phyloP scores from a whole-genome alignment of 2,329 filamentous ascomycete species.

The Colletotrichum orbiculare region DNA sequence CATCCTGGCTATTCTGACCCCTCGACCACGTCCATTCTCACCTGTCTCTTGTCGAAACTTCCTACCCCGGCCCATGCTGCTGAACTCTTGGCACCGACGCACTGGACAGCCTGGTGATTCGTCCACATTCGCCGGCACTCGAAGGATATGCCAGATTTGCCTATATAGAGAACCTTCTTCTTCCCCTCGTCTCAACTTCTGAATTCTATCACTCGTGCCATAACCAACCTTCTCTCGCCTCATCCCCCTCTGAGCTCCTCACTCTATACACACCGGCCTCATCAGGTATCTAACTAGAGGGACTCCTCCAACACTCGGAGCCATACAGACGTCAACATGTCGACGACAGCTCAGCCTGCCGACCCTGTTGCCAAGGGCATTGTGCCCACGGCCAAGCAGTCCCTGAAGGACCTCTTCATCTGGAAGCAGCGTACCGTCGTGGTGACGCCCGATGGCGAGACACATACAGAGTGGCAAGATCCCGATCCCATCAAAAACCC shows the following conservation, averaged over 20 bases:
- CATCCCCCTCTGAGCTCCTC: neutral
- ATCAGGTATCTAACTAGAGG: neutral
- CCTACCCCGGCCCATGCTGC: conserved; percentile 25
- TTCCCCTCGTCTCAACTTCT: conserved; percentile 11
- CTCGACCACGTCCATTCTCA: neutral
- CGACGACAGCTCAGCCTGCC: conserved; percentile 59
- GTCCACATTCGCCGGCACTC: neutral
- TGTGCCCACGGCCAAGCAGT: conserved; percentile 72
- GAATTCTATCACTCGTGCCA: conserved; percentile 20
- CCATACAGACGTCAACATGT: conserved; percentile 27
- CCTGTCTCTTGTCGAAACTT: conserved; percentile 21
- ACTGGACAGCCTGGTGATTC: conserved; percentile 28
- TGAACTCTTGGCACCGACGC: conserved; percentile 34
- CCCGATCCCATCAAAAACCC: conserved; percentile 77
- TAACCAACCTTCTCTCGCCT: conserved; percentile 5
- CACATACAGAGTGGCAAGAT: conserved; percentile 73
- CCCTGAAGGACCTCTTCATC: conserved; percentile 72
- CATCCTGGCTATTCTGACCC: conserved; percentile 20
- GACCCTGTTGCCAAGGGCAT: conserved; percentile 76
- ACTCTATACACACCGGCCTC: neutral
- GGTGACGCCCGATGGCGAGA: conserved; percentile 72
- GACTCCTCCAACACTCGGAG: conserved; percentile 2
- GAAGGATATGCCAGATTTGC: neutral
- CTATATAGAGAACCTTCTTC: conserved; percentile 22
- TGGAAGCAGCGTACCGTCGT: conserved; percentile 81